These are phyloP conservation scores for Volvox africanus DNA, from an alignment of 139 green algal species.

Conservation along the genomic window DNA sequence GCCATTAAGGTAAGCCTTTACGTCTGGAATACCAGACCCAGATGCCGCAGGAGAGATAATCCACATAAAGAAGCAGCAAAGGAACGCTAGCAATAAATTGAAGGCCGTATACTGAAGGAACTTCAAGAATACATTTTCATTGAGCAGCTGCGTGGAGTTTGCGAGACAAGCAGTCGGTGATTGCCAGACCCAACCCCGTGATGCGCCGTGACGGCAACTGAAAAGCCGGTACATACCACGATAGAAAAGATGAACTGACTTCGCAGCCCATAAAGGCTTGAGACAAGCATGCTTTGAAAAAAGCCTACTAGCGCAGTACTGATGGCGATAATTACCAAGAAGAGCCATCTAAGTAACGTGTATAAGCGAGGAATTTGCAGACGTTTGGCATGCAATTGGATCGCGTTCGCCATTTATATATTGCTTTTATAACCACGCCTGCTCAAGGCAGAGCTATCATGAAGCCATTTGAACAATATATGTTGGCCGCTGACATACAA, in stretches of 20 bases:
- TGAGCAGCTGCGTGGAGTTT: constrained; percentile 36
- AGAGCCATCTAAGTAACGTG: constrained; percentile 59
- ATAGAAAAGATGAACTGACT: constrained; percentile 53
- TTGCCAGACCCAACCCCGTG: background rate
- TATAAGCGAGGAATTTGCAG: constrained; percentile 51
- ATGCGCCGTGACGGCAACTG: background rate
- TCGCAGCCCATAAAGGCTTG: constrained; percentile 62
- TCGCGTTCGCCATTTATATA: background rate
- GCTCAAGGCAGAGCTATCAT: too few relatives aligned
- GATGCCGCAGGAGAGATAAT: constrained; percentile 68
- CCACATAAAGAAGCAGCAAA: constrained; percentile 59
- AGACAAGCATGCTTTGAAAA: constrained; percentile 69
- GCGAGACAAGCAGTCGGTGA: background rate
- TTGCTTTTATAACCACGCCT: too few relatives aligned
- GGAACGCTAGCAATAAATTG: constrained; percentile 66
- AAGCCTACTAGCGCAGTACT: constrained; percentile 67
- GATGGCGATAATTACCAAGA: constrained; percentile 62
- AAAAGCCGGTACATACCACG: constrained; percentile 40
- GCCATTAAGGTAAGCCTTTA: constrained; percentile 75
- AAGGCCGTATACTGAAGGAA: constrained; percentile 65
- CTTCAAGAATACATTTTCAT: constrained; percentile 53
- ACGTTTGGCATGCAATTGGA: constrained; percentile 7
- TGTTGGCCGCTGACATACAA: too few relatives aligned
- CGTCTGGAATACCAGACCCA: constrained; percentile 73
- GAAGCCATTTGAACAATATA: too few relatives aligned